Conservation (phyloP, 371 early-diverging fungal genomes). For the Sanchytrium tribonematis region DNA sequence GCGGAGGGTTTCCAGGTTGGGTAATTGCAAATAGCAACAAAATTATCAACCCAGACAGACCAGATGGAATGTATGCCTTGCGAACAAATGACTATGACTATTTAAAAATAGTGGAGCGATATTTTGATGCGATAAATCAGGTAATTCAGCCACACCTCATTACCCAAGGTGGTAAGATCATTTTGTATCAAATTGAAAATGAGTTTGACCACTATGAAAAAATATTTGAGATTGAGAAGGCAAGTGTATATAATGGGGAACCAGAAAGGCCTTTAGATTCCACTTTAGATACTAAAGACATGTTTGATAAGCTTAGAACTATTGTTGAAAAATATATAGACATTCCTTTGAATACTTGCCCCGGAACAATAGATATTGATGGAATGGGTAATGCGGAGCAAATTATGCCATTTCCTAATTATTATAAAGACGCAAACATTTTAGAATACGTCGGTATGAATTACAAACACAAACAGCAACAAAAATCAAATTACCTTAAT, state of each 20-base stretch:
- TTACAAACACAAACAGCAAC: background rate
- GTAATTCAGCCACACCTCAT: conserved; percentile 12
- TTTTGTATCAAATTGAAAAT: conserved; percentile 25
- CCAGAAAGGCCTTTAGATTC: background rate
- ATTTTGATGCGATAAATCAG: background rate
- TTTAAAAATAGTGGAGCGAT: background rate
- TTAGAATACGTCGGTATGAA: background rate
- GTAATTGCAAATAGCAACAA: conserved; percentile 34
- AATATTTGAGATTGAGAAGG: background rate
- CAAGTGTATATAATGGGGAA: background rate
- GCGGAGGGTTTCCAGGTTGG: conserved; percentile 59
- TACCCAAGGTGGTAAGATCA: conserved; percentile 20
- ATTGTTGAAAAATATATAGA: background rate
- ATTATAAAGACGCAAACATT: background rate
- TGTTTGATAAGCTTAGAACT: background rate
- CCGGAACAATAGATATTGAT: background rate
- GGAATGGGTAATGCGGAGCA: background rate
- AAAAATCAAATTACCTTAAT: background rate
- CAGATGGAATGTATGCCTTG: background rate
- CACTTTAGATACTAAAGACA: background rate
- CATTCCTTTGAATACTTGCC: background rate
- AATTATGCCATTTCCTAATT: background rate
- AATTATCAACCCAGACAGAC: background rate
- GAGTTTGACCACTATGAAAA: conserved; percentile 15
- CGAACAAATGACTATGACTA: background rate